These are phyloP conservation scores for Fusarium devonianum DNA, from an alignment of 2,329 filamentous ascomycete species.

Conservation along the genomic window DNA sequence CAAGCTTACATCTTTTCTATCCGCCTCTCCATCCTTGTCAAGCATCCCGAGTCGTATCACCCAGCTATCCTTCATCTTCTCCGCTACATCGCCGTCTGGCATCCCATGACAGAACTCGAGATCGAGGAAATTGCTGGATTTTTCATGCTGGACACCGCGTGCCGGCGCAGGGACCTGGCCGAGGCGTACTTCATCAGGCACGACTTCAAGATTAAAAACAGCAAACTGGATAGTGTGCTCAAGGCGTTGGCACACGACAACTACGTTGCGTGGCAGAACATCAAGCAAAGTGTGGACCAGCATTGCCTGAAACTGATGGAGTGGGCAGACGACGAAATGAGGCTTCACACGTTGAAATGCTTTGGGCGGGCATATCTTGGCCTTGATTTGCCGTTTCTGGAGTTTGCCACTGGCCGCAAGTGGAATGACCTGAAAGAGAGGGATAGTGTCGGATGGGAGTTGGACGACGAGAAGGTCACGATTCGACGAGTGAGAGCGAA, in stretches of 20 bases:
- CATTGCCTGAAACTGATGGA: conserved; percentile 82
- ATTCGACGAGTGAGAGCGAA: conserved; percentile 67
- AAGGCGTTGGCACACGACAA: conserved; percentile 79
- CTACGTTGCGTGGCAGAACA: conserved; percentile 78
- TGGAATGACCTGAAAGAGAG: conserved; percentile 75
- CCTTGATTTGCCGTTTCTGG: conserved; percentile 73
- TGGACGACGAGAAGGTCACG: conserved; percentile 75
- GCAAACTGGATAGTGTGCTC: conserved; percentile 73
- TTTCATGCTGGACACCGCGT: conserved; percentile 86
- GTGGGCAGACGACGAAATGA: conserved; percentile 77
- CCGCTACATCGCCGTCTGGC: conserved; percentile 70
- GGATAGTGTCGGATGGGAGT: conserved; percentile 84
- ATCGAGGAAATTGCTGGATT: conserved; percentile 82
- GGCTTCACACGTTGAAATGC: conserved; percentile 82
- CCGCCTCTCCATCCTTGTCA: conserved; percentile 79
- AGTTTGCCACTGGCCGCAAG: conserved; percentile 69
- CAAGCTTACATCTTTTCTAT: conserved; percentile 92
- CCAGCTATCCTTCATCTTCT: conserved; percentile 85
- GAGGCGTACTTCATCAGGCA: conserved; percentile 75
- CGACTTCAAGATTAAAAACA: conserved; percentile 67
- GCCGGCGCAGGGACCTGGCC: conserved; percentile 76
- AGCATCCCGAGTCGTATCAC: conserved; percentile 87
- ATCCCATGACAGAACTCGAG: conserved; percentile 75
- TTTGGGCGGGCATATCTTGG: conserved; percentile 82
- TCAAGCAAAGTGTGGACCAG: conserved; percentile 77